These are phyloP conservation scores for Pseudopediastrum boryanum DNA, from an alignment of 139 green algal genomes.

Conservation along the genomic window DNA sequence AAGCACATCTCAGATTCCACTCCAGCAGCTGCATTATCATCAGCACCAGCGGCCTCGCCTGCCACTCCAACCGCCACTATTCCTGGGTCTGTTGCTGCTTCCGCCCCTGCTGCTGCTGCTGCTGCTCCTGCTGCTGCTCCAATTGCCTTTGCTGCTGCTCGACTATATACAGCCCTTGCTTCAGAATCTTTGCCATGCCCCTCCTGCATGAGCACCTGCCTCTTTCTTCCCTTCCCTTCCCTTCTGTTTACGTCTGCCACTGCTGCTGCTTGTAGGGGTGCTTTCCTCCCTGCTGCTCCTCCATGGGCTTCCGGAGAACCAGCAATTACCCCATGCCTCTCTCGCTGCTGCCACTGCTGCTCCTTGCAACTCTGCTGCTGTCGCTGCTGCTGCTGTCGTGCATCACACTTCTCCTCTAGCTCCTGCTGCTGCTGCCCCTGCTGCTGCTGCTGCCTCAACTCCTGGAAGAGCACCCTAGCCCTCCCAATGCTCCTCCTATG, in stretches of 20 bases:
- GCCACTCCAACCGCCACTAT: no score
- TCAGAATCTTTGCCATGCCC: no score
- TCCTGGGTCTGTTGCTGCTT: not conserved
- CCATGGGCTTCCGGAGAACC: not conserved
- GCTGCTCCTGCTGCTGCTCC: not conserved
- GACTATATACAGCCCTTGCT: no score
- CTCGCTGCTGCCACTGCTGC: not conserved
- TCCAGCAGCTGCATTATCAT: no score
- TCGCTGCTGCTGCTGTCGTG: not conserved
- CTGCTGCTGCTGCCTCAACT: not conserved
- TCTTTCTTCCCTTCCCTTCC: no score
- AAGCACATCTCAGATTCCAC: no score
- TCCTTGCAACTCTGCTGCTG: no score
- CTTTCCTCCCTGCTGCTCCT: not conserved
- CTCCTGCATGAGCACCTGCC: no score
- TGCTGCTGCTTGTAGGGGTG: not conserved
- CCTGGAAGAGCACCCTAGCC: slow-evolving; percentile 3
- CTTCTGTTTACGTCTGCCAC: not conserved
- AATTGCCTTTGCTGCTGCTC: no score
- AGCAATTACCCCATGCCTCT: not conserved
- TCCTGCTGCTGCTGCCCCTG: not conserved
- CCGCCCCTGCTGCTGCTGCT: not conserved
- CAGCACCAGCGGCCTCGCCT: no score
- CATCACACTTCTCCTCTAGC: not conserved
- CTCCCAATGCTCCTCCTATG: not conserved